phyloP scores from a whole-genome alignment of 2,329 filamentous ascomycete genomes.

The Diaporthe citri region DNA sequence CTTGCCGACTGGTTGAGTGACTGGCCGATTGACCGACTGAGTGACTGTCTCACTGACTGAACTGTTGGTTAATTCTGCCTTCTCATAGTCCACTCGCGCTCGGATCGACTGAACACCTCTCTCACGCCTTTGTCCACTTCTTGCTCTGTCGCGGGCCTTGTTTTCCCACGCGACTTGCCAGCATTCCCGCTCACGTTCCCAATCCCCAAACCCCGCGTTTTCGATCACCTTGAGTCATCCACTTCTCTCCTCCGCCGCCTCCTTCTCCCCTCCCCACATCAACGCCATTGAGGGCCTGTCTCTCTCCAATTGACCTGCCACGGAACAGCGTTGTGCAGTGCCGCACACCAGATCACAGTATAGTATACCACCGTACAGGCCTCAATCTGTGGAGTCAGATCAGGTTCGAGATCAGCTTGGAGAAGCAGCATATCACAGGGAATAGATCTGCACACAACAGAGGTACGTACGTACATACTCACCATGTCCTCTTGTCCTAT shows the following conservation, averaged over 20 bases:
- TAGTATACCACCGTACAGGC: not conserved
- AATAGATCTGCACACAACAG: slow-evolving; percentile 24
- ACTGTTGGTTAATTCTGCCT: not conserved
- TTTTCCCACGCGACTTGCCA: slow-evolving; percentile 18
- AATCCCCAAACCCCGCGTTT: slow-evolving; percentile 28
- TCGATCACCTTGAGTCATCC: not conserved
- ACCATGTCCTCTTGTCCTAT: not conserved
- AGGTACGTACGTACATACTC: slow-evolving; percentile 33
- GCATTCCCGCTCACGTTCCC: slow-evolving; percentile 7
- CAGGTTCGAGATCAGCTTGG: slow-evolving; percentile 27
- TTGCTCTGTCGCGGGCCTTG: slow-evolving; percentile 6
- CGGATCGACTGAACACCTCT: not conserved
- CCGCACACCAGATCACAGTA: not conserved
- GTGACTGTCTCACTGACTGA: not conserved
- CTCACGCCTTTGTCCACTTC: slow-evolving; percentile 13
- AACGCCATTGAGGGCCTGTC: slow-evolving; percentile 21
- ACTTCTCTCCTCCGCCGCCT: slow-evolving; percentile 1
- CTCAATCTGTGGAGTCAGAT: slow-evolving; percentile 26
- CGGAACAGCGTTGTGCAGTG: not conserved
- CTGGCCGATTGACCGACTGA: not conserved
- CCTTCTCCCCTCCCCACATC: slow-evolving; percentile 15
- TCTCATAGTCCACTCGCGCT: slow-evolving; percentile 8
- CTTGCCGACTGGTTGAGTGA: not conserved
- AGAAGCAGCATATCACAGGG: slow-evolving; percentile 30
- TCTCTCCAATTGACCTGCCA: slow-evolving; percentile 32